Evolutionary conservation across 768 basidiomycete species (phyloP).

Genomic region (Pholiota conissans): DNA sequence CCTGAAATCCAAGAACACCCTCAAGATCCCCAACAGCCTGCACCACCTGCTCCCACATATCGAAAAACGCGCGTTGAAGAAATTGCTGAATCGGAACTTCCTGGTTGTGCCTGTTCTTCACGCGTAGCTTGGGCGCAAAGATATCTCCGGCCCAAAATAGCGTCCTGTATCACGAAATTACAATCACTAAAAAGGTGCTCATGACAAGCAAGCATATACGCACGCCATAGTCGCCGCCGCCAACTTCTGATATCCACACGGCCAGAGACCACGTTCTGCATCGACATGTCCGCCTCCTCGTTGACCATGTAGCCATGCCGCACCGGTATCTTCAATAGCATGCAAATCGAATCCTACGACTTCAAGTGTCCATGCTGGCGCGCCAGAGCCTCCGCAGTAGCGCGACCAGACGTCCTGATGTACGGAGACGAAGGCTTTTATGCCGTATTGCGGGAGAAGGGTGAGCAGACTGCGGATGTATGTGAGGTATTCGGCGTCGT

Average conservation of each 20-base stretch:
- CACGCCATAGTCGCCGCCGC: constrained; percentile 93
- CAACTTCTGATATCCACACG: constrained; percentile 91
- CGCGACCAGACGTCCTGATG: constrained; percentile 98
- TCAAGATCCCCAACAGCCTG: constrained; percentile 71
- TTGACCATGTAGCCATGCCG: constrained; percentile 86
- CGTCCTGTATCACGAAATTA: constrained; percentile 49
- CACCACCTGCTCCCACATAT: constrained; percentile 71
- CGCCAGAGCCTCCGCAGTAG: constrained; percentile 92
- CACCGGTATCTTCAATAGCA: constrained; percentile 76
- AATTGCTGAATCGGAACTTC: constrained; percentile 74
- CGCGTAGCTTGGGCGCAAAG: constrained; percentile 74
- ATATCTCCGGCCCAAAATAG: constrained; percentile 92
- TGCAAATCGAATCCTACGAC: constrained; percentile 82
- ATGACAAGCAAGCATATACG: constrained; percentile 24
- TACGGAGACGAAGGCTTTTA: constrained; percentile 74
- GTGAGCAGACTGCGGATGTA: constrained; percentile 75
- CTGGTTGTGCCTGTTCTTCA: constrained; percentile 45
- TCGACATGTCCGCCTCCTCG: constrained; percentile 74
- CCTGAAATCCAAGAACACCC: constrained; percentile 89
- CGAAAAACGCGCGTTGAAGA: constrained; percentile 79
- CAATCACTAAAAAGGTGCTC: neutral
- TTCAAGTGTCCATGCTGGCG: constrained; percentile 94
- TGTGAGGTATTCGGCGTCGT: constrained; percentile 79
- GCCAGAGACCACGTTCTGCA: constrained; percentile 85
- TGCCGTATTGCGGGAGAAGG: constrained; percentile 68